These are phyloP conservation scores for Saccharomycopsis oosterbeekiorum DNA, from an alignment of 805 yeast genomes.

Conservation along the genomic window DNA sequence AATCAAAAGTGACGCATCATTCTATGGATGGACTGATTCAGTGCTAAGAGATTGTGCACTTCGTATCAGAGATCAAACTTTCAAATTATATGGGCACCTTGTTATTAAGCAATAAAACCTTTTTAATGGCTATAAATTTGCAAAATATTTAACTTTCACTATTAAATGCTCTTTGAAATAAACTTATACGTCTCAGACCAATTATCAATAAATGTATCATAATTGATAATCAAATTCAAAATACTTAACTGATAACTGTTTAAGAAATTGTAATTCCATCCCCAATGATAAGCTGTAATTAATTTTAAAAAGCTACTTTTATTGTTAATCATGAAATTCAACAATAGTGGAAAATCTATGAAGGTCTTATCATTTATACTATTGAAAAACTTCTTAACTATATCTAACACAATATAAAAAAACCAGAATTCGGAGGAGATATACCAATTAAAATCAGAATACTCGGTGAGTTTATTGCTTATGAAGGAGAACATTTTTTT, in stretches of 20 bases:
- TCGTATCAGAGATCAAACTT: neutral
- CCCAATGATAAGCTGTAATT: conserved; percentile 18
- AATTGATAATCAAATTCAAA: conserved; percentile 9
- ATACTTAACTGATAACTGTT: conserved; percentile 16
- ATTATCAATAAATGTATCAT: conserved; percentile 5
- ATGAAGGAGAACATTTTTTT: conserved; percentile 3
- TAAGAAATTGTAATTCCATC: conserved; percentile 15
- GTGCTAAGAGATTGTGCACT: neutral
- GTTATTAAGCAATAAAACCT: neutral
- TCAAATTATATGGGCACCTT: neutral
- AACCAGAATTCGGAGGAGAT: conserved; percentile 18
- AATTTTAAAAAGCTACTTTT: conserved; percentile 7
- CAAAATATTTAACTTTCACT: neutral
- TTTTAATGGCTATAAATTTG: neutral
- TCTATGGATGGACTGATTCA: neutral
- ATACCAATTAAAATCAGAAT: conserved; percentile 12
- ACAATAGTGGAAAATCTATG: neutral
- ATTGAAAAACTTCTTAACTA: conserved; percentile 2
- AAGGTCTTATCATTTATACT: neutral
- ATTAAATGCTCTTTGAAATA: neutral
- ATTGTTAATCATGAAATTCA: conserved; percentile 3
- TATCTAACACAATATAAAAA: conserved; percentile 7
- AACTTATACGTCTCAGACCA: conserved; percentile 7
- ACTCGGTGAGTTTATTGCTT: neutral
- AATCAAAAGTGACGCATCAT: neutral